These are phyloP conservation scores for Tetratostichococcus sp. DNA, from an alignment of 139 green algal genomes.

Conservation along the genomic window DNA sequence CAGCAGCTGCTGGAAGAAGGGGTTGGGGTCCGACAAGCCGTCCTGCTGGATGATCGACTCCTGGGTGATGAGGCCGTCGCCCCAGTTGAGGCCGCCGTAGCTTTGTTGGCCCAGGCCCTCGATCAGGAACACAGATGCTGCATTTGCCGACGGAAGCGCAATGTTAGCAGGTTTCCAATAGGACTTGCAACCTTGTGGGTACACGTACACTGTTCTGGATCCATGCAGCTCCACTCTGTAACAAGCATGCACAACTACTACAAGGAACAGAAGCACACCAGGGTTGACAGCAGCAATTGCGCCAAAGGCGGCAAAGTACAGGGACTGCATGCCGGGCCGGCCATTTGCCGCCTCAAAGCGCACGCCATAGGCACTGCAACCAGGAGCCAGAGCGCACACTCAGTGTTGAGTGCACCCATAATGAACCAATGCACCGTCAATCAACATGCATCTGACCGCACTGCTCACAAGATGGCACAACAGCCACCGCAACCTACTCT, in stretches of 20 bases:
- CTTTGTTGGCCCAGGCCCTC: constrained; percentile 14
- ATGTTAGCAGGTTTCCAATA: too few relatives aligned
- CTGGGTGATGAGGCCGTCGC: constrained; percentile 43
- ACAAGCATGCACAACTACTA: background rate
- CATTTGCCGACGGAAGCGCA: too few relatives aligned
- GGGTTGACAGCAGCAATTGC: constrained; percentile 26
- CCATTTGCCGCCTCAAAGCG: background rate
- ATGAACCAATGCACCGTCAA: too few relatives aligned
- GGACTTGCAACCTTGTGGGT: too few relatives aligned
- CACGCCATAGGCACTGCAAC: constrained; percentile 14
- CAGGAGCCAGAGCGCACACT: too few relatives aligned
- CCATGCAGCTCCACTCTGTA: too few relatives aligned
- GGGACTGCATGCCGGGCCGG: constrained; percentile 2
- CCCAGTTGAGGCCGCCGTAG: constrained; percentile 3
- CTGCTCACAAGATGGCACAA: too few relatives aligned
- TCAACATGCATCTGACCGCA: too few relatives aligned
- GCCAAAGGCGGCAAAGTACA: constrained; percentile 44
- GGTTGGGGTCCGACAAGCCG: constrained; percentile 28
- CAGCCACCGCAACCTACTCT: too few relatives aligned
- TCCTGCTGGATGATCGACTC: background rate
- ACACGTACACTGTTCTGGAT: too few relatives aligned
- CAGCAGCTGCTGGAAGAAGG: constrained; percentile 40
- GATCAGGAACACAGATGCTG: constrained; percentile 23
- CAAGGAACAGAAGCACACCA: background rate
- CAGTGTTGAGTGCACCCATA: too few relatives aligned